phyloP scores from a whole-genome alignment of 192 early-diverging fungal species.

The Podila epigama region DNA sequence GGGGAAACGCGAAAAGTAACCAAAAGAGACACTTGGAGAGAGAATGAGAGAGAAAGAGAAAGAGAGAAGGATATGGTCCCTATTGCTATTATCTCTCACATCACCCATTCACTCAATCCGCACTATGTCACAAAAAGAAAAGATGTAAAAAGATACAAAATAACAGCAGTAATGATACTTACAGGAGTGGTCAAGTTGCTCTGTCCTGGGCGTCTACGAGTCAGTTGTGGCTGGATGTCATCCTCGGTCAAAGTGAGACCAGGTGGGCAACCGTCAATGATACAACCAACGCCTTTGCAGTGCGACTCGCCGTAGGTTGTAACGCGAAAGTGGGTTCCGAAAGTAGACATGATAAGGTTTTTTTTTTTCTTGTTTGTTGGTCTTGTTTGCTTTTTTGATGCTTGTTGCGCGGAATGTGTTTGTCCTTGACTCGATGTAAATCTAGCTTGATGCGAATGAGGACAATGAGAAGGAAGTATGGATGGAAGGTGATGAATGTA shows the following conservation, averaged over 20 bases:
- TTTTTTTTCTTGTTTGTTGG: not conserved
- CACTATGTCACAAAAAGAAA: no score
- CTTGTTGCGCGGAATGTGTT: no score
- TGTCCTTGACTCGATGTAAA: no score
- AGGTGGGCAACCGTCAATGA: constrained; percentile 95
- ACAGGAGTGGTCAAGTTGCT: constrained; percentile 95
- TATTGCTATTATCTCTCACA: no score
- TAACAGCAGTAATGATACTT: no score
- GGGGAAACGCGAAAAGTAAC: no score
- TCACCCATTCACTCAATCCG: no score
- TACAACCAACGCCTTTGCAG: constrained; percentile 97
- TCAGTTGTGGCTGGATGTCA: constrained; percentile 94
- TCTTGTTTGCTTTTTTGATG: not conserved
- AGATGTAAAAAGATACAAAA: no score
- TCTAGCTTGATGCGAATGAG: no score
- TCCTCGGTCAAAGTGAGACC: constrained; percentile 89
- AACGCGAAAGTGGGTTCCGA: constrained; percentile 86
- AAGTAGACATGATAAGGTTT: constrained; percentile 71
- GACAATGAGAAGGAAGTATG: not conserved
- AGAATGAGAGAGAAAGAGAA: no score
- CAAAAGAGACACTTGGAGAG: no score
- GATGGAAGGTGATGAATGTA: not conserved
- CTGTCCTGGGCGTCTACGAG: constrained; percentile 94
- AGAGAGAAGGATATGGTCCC: no score
- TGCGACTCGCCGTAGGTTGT: constrained; percentile 99